Evolutionary conservation across 2,329 filamentous ascomycete genomes (phyloP).

Genomic region (Fusarium sp.): DNA sequence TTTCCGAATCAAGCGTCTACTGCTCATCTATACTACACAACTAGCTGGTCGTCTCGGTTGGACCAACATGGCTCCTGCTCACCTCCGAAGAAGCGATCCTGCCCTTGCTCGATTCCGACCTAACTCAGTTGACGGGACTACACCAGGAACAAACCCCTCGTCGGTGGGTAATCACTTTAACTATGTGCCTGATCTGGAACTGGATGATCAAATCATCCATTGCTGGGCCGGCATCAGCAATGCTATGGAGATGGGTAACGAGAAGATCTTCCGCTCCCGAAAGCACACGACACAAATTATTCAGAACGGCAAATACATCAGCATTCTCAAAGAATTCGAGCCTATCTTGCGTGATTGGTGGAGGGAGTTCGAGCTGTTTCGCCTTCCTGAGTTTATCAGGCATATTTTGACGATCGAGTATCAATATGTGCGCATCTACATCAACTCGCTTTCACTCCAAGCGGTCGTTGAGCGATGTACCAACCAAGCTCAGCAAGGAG

Average conservation of each 20-base stretch:
- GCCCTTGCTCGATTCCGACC: slow-evolving; percentile 64
- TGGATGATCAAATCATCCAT: slow-evolving; percentile 78
- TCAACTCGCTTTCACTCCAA: slow-evolving; percentile 93
- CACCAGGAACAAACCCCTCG: slow-evolving; percentile 69
- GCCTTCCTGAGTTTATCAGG: slow-evolving; percentile 71
- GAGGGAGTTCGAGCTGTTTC: slow-evolving; percentile 82
- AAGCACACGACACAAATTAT: slow-evolving; percentile 91
- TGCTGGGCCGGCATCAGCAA: slow-evolving; percentile 96
- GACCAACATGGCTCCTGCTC: slow-evolving; percentile 90
- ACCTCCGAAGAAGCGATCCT: slow-evolving; percentile 67
- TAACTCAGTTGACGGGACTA: slow-evolving; percentile 65
- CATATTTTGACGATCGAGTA: slow-evolving; percentile 94
- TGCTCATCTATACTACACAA: slow-evolving; percentile 92
- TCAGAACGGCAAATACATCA: slow-evolving; percentile 84
- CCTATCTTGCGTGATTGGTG: slow-evolving; percentile 83
- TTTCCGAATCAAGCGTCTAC: slow-evolving; percentile 82
- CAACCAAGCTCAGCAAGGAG: slow-evolving; percentile 71
- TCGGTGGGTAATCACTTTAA: slow-evolving; percentile 69
- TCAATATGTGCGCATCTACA: slow-evolving; percentile 92
- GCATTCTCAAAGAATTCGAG: slow-evolving; percentile 82
- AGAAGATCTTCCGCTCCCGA: slow-evolving; percentile 86
- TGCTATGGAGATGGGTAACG: slow-evolving; percentile 90
- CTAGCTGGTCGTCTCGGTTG: slow-evolving; percentile 92
- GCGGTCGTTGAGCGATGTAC: slow-evolving; percentile 95
- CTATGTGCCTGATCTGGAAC: slow-evolving; percentile 73